phyloP scores from a whole-genome alignment of 139 green algal genomes.

The Tetraselmis striata region DNA sequence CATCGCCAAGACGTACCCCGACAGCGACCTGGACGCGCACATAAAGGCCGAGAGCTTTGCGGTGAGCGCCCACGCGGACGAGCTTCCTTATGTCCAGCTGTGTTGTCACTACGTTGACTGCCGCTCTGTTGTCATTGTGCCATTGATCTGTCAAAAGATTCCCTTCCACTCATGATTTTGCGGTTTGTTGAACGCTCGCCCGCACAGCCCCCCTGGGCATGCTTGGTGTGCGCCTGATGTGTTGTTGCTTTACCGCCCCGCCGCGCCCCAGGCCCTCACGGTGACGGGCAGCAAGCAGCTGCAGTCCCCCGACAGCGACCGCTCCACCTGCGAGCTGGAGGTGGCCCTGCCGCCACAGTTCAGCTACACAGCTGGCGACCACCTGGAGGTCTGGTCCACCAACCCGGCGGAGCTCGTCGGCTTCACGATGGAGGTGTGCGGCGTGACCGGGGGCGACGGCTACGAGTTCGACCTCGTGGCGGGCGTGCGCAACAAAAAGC shows the following conservation, averaged over 20 bases:
- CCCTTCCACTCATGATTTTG: too few species aligned
- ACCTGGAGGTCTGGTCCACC: constrained; percentile 20
- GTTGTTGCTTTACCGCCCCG: too few species aligned
- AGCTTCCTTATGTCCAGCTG: too few species aligned
- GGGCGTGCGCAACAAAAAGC: not conserved
- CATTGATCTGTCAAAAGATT: too few species aligned
- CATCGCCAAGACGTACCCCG: not conserved
- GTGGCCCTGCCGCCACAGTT: constrained; percentile 13
- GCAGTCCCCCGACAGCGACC: not conserved
- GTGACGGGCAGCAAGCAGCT: constrained; percentile 7
- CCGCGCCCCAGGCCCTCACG: not conserved
- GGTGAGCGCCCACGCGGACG: too few species aligned
- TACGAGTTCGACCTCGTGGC: not conserved
- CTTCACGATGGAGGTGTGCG: constrained; percentile 3
- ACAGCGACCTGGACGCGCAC: not conserved
- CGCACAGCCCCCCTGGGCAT: too few species aligned
- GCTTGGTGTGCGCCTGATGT: too few species aligned
- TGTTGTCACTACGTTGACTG: too few species aligned
- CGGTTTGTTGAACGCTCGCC: too few species aligned
- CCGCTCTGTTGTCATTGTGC: too few species aligned
- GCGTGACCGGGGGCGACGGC: not conserved
- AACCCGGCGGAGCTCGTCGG: constrained; percentile 12
- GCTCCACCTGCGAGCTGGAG: constrained; percentile 14
- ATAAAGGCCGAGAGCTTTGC: not conserved
- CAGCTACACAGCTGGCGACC: constrained; percentile 16